phyloP scores from a whole-genome alignment of 1,284 basidiomycete genomes.

The Ustilago esculenta region DNA sequence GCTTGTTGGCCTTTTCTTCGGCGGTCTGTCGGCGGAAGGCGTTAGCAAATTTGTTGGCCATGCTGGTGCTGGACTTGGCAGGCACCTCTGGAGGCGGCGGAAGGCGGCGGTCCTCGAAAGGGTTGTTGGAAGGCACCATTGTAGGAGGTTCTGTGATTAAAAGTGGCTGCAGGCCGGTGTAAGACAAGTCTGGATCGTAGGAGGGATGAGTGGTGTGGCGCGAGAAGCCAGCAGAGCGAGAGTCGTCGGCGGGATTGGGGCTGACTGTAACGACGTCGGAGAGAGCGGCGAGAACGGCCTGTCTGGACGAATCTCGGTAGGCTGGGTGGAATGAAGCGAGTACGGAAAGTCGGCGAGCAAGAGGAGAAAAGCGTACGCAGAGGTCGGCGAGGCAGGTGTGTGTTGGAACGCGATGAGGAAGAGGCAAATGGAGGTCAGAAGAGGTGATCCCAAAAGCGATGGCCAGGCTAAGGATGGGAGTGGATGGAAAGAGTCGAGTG shows the following conservation, averaged over 20 bases:
- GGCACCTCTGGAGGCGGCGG: constrained; percentile 82
- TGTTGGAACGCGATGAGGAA: not conserved
- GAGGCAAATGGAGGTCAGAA: not conserved
- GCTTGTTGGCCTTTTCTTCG: constrained; percentile 56
- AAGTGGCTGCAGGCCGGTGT: constrained; percentile 41
- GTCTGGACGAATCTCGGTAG: constrained; percentile 20
- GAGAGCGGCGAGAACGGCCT: constrained; percentile 54
- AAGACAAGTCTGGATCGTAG: constrained; percentile 36
- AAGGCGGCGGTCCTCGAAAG: constrained; percentile 76
- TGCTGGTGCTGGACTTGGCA: constrained; percentile 67
- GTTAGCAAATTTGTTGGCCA: constrained; percentile 53
- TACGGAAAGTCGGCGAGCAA: no score
- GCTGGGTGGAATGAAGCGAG: constrained; percentile 8
- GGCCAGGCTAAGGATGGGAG: no score
- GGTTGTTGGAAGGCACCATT: constrained; percentile 49
- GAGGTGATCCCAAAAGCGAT: not conserved
- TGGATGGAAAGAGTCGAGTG: not conserved
- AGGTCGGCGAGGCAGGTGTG: not conserved
- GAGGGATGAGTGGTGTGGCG: constrained; percentile 26
- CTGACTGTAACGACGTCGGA: constrained; percentile 57
- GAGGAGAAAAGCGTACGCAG: not conserved
- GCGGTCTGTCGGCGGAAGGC: constrained; percentile 53
- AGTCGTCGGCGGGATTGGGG: constrained; percentile 12
- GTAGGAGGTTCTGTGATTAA: constrained; percentile 32
- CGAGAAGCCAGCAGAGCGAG: constrained; percentile 10